phyloP scores from a whole-genome alignment of 2,329 filamentous ascomycete species.

The Aspergillus sojae region DNA sequence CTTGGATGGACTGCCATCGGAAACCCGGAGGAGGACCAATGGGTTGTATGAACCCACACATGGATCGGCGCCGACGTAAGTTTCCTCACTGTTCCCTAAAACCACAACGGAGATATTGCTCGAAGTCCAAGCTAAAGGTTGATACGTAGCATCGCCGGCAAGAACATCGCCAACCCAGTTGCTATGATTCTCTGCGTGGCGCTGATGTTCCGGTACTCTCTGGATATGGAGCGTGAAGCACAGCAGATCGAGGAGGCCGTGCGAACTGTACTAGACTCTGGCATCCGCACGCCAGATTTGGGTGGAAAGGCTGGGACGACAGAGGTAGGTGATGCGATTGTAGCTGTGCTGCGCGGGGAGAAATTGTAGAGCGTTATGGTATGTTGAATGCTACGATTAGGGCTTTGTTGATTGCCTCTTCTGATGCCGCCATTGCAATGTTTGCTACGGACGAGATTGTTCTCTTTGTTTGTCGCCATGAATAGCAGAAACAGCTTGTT shows the following conservation, averaged over 20 bases:
- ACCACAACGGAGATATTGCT: not conserved
- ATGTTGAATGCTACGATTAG: not conserved
- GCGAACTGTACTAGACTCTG: conserved; percentile 71
- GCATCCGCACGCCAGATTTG: conserved; percentile 77
- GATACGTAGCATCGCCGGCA: conserved; percentile 72
- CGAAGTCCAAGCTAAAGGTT: not conserved
- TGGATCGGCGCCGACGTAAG: conserved; percentile 51
- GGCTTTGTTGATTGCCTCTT: not conserved
- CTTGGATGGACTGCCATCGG: conserved; percentile 73
- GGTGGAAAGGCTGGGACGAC: conserved; percentile 71
- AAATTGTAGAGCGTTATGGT: not conserved
- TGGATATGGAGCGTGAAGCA: conserved; percentile 74
- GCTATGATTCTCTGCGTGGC: conserved; percentile 86
- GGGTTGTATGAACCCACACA: conserved; percentile 95
- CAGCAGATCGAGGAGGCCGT: conserved; percentile 78
- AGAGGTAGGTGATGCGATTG: conserved; percentile 76
- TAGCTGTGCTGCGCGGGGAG: conserved; percentile 63
- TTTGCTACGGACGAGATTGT: not conserved
- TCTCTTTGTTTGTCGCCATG: not conserved
- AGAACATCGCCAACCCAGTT: conserved; percentile 85
- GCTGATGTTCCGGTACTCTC: conserved; percentile 91
- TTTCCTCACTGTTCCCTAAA: not conserved
- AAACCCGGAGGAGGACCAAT: conserved; percentile 71
- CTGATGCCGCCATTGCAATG: not conserved
- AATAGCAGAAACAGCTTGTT: not conserved